Evolutionary conservation across 164 flowering plant species (phyloP), one percentile per base, ranked within the genome.

Genomic region (Aristolochia californica): DNA sequence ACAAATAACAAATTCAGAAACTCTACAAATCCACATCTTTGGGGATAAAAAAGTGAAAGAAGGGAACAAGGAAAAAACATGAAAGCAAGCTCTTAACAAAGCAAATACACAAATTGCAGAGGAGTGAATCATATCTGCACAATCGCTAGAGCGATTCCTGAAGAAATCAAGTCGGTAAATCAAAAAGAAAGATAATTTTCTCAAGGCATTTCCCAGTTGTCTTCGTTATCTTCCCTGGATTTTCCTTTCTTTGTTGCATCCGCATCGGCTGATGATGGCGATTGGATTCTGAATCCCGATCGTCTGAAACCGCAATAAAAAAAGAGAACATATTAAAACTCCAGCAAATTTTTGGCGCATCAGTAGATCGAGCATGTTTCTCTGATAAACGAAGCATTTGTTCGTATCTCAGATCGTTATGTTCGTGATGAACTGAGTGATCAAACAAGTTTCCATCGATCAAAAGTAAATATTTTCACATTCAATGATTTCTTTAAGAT

Each of bases 121-220:
- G 45, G 45, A 43, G 45, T 8, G 45, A 43, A 43, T 8, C 45
- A 8, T 8, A 43, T 8, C 11, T 15, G 15, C 9, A 43, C 15
- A 15, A 15, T 8, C 15, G 45, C 15, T 9, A 43, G 15, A 9
- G 11, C 15, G 45, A 43, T 43, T 43, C 45, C 45, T 15, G 11
- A 1, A 8, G 20, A n/a, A 16, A 48, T 48, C 14, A 45, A 45
- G 18, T 4, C 14, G 17, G 50, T 5, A 48, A n/a, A 48, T 48
- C 21, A 17, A 48, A 22, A 15, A 2, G 50, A 17, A 48, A 22
- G 21, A 2, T 7, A 22, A 22, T 48, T 11, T n/a, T 8, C 47
- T 44, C 17, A n/a, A 17, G 50, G 50, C 50, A 48, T 48, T 48
- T 48, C 50, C 50, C 50, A 48, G 50, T 48, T 48, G 50, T 48